Base-by-base conservation (phyloP, 2,329 filamentous ascomycete genomes). In the Chaetoscypha palmicola region DNA sequence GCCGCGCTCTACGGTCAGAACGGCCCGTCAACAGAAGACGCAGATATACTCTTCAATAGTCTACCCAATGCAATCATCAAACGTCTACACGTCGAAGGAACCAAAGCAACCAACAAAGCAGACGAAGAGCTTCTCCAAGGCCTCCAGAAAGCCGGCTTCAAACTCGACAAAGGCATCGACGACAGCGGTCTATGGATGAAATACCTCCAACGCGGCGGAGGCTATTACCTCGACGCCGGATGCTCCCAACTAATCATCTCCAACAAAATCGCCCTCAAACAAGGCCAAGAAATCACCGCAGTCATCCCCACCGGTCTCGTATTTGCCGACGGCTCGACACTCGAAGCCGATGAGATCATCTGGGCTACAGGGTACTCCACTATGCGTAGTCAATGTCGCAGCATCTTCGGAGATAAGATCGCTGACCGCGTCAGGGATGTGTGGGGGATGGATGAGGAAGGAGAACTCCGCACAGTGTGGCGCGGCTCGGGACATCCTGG, bases 61-160 rank as follows among this genome's bases (percentile, higher is more conserved):
- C 63, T 74, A 2, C 82, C 84, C 0, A 67, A 65, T 0, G 67
- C 76, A 2, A 66, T 87, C 0, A 66, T 78, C 43, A 86, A 86
- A 55, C 66, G 73, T 0, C 60, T 77, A 8, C 74, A 85, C 32
- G 59, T 68, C 10, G 69, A 71, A 31, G 38, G 67, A 4, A 73
- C 69, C 1, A 53, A 57, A 3, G 41, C 57, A 8, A 64, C 68
- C 28, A 61, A 61, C 14, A 55, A 58, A 3, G 47, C 57, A 9
- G 69, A 73, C 50, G 52, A 52, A 8, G 48, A 57, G 8, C 54
- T 67, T 2, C 61, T 78, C 5, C 63, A 69, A 1, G 75, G 71
- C 0, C 65, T 83, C 1, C 61, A 66, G 32, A 70, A 68, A 30
- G 76, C 67, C 1, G 79, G 79, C 0, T 83, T 82, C 64, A 67